A percentile compares a stretch with the other conserved stretches of the same genome.
Conservation (phyloP, 2,329 filamentous ascomycete genomes). For the Aureobasidium sp. region DNA sequence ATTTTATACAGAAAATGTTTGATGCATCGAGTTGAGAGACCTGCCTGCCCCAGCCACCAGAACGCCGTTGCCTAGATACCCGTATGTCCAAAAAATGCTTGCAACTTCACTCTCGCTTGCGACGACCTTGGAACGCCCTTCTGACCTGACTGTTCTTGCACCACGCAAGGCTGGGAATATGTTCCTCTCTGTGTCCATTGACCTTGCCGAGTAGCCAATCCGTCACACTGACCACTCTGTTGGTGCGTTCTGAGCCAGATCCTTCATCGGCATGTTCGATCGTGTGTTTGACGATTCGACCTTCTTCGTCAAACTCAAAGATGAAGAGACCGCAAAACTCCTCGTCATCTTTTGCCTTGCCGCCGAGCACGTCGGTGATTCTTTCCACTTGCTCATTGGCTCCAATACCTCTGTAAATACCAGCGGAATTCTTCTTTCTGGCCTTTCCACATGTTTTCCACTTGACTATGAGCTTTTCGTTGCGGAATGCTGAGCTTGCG, state of each 20-base stretch:
- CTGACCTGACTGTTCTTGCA: slow-evolving; percentile 19
- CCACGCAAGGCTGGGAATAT: slow-evolving; percentile 33
- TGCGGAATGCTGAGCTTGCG: slow-evolving; percentile 31
- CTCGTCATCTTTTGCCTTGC: slow-evolving; percentile 49
- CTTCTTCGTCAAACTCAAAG: slow-evolving; percentile 88
- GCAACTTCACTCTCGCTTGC: not conserved
- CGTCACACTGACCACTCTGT: slow-evolving; percentile 80
- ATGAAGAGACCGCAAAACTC: slow-evolving; percentile 89
- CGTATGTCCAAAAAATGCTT: not conserved
- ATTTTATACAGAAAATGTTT: not conserved
- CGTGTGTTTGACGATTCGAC: slow-evolving; percentile 75
- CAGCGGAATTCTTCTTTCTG: slow-evolving; percentile 35
- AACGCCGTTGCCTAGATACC: slow-evolving; percentile 5
- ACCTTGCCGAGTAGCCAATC: slow-evolving; percentile 89
- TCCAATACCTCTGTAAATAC: slow-evolving; percentile 32
- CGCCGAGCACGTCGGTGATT: slow-evolving; percentile 47
- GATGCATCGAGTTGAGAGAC: slow-evolving; percentile 2
- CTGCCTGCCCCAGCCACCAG: not conserved
- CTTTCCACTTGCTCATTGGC: slow-evolving; percentile 43
- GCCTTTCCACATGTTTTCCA: slow-evolving; percentile 66
- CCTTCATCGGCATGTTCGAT: slow-evolving; percentile 89
- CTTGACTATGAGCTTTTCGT: slow-evolving; percentile 80
- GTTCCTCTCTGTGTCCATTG: slow-evolving; percentile 38
- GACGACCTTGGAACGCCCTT: slow-evolving; percentile 4
- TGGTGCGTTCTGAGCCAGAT: slow-evolving; percentile 72